Conservation (phyloP, 2,329 filamentous ascomycete genomes). For the Plenodomus tracheiphilus region DNA sequence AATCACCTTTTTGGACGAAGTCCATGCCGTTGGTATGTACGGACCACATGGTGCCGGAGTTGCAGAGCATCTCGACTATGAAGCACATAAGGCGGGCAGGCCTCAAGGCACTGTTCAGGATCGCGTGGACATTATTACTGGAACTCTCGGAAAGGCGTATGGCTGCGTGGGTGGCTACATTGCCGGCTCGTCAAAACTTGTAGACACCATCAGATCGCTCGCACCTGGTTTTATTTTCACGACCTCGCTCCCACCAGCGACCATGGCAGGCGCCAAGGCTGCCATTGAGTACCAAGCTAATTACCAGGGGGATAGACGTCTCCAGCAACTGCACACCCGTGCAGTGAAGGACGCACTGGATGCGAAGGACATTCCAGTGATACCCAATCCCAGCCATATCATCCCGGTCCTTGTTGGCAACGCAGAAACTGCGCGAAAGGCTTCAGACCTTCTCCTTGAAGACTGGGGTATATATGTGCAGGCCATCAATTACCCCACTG, state of each 20-base stretch:
- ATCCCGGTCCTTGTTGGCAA: constrained; percentile 92
- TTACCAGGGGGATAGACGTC: constrained; percentile 81
- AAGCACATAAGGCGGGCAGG: constrained; percentile 75
- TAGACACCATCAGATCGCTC: constrained; percentile 91
- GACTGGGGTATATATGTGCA: constrained; percentile 96
- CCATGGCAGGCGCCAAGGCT: constrained; percentile 90
- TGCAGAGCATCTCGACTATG: constrained; percentile 94
- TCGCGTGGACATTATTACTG: constrained; percentile 95
- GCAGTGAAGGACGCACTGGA: constrained; percentile 85
- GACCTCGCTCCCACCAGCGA: constrained; percentile 90
- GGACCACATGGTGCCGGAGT: constrained; percentile 94
- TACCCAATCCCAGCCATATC: constrained; percentile 97
- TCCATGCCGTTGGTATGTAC: constrained; percentile 99
- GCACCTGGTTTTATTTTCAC: constrained; percentile 99
- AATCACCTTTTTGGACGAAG: constrained; percentile 96
- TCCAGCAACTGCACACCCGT: constrained; percentile 95
- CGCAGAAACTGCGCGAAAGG: constrained; percentile 87
- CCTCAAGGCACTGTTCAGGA: constrained; percentile 88
- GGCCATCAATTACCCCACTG: constrained; percentile 98
- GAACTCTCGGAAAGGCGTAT: constrained; percentile 95
- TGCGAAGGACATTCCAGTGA: constrained; percentile 86
- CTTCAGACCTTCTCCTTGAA: constrained; percentile 86
- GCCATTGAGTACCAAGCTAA: constrained; percentile 93
- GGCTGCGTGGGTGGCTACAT: constrained; percentile 98
- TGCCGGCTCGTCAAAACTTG: constrained; percentile 80